Evolutionary conservation across 2,329 filamentous ascomycete species (phyloP).

Genomic region (Microdochium trichocladiopsis): DNA sequence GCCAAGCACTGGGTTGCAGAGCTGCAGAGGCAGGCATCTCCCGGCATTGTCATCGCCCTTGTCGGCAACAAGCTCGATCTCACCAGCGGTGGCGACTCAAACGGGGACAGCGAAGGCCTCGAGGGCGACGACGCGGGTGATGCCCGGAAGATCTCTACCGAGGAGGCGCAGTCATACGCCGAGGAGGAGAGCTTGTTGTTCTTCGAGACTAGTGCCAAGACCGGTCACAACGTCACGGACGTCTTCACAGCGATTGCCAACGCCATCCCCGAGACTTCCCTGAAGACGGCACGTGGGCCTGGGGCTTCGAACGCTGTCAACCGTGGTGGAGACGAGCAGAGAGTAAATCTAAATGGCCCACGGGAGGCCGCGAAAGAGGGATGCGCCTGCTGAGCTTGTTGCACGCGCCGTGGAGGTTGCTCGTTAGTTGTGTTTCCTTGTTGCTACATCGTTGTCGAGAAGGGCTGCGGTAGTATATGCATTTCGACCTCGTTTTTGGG

Average conservation of each 20-base stretch:
- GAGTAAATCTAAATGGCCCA: constrained; percentile 76
- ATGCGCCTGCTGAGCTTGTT: constrained; percentile 66
- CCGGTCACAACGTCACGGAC: constrained; percentile 85
- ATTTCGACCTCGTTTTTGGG: not conserved
- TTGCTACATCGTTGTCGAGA: not conserved
- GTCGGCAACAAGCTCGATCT: constrained; percentile 97
- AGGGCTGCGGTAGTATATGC: constrained; percentile 5
- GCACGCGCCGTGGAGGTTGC: no score
- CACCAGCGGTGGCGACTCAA: constrained; percentile 49
- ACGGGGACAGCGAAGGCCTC: constrained; percentile 41
- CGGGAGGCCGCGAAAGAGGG: constrained; percentile 79
- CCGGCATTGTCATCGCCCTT: constrained; percentile 92
- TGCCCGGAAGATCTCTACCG: constrained; percentile 81
- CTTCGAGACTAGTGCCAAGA: constrained; percentile 98
- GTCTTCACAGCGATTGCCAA: constrained; percentile 98
- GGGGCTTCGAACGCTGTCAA: constrained; percentile 53
- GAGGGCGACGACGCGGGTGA: constrained; percentile 56
- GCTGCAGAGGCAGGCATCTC: constrained; percentile 89
- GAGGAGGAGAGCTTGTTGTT: constrained; percentile 92
- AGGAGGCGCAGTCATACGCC: constrained; percentile 86
- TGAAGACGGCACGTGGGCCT: constrained; percentile 79
- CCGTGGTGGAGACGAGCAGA: constrained; percentile 58
- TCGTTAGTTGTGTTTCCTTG: not conserved
- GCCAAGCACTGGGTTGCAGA: constrained; percentile 99
- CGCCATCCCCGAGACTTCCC: constrained; percentile 90